Evolutionary conservation across 352 stramenopile species (phyloP).

Genomic region (Phytophthora ohioensis): DNA sequence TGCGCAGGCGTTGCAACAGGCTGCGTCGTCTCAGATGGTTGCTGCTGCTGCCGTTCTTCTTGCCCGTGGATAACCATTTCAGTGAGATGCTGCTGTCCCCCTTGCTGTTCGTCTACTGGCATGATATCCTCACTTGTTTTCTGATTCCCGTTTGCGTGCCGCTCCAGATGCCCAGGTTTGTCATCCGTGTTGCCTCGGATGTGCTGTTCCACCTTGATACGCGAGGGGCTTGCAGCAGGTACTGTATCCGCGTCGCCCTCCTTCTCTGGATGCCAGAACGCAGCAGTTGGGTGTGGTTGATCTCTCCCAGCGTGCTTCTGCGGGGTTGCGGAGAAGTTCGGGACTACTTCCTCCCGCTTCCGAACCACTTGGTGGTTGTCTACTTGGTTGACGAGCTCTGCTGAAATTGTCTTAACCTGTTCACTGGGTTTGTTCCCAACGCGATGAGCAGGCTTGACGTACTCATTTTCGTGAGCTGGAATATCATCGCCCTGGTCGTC

Average conservation of each 20-base stretch:
- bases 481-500: conserved; percentile 20
- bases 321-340: background rate
- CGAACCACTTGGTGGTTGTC: background rate
- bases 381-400: background rate
- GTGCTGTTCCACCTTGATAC: conserved; percentile 13
- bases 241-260: conserved; percentile 2
- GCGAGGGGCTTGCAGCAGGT: conserved; percentile 18
- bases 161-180: background rate
- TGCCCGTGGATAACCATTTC: background rate
- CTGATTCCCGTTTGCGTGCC: background rate
- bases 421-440: background rate
- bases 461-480: background rate
- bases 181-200: background rate
- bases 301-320: background rate
- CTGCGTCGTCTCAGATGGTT: background rate
- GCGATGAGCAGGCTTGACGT: background rate
- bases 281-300: conserved; percentile 26
- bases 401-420: background rate
- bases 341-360: conserved; percentile 4
- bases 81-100: background rate
- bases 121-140: background rate
- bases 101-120: background rate
- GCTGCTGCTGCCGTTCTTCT: background rate
- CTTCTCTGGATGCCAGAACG: conserved; percentile 17
- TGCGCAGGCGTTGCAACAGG: background rate